Percentiles rank a stretch among this genome's conserved stretches.
Conservation (phyloP, 1,284 basidiomycete species). For the Leccinum angustisporum region DNA sequence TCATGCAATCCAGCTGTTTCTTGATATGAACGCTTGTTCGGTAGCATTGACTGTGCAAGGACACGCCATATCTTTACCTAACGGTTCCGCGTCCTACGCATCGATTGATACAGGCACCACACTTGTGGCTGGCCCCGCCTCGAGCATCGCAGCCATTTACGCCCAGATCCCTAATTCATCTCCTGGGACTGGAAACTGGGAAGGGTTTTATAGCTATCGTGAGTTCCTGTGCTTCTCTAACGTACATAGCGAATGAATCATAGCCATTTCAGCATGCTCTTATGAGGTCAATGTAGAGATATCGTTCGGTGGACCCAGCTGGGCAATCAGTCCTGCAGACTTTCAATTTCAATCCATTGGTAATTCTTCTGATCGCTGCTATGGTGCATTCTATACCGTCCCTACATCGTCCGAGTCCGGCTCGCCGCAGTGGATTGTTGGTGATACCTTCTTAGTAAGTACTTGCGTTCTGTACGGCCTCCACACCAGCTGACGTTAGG, state of each 20-base stretch:
- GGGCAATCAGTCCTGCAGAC: constrained; percentile 27
- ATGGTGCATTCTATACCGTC: constrained; percentile 29
- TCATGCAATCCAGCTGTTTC: background rate
- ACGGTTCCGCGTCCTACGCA: constrained; percentile 37
- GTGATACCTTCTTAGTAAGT: constrained; percentile 30
- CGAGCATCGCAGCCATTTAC: constrained; percentile 44
- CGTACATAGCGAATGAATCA: background rate
- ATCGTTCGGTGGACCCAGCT: constrained; percentile 51
- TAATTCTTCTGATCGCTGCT: constrained; percentile 18
- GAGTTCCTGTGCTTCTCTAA: constrained; percentile 14
- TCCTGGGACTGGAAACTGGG: constrained; percentile 36
- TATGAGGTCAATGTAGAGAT: constrained; percentile 41
- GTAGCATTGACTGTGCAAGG: constrained; percentile 46
- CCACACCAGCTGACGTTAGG: constrained; percentile 6
- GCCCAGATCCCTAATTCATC: constrained; percentile 41
- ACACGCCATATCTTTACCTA: constrained; percentile 34
- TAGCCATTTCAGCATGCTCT: constrained; percentile 39
- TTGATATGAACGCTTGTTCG: background rate
- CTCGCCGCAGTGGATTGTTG: constrained; percentile 29
- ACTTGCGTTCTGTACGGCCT: background rate
- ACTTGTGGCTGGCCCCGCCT: constrained; percentile 47
- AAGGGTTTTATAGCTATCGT: constrained; percentile 51
- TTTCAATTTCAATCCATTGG: constrained; percentile 21
- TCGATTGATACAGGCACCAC: constrained; percentile 59
- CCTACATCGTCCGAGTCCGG: constrained; percentile 9